phyloP scores from a whole-genome alignment of 176 grass and related monocot genomes.

The Triticum turgidum region DNA sequence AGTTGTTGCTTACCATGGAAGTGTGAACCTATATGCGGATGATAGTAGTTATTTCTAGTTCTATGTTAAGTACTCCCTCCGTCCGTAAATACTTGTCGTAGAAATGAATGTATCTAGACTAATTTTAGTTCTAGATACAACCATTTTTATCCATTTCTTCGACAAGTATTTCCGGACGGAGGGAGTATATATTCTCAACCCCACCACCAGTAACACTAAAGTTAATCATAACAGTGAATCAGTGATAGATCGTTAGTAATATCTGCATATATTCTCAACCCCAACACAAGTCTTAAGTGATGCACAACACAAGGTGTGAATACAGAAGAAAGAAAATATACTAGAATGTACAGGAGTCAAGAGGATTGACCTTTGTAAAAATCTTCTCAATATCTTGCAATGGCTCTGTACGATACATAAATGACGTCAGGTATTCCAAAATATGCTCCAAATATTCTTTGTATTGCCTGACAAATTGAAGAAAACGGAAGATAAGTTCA shows the following conservation, averaged over 20 bases:
- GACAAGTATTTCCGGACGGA: no score
- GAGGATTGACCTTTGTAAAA: constrained; percentile 64
- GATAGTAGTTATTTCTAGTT: background rate
- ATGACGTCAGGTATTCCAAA: constrained; percentile 79
- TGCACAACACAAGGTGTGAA: background rate
- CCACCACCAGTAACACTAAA: background rate
- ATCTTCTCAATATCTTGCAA: constrained; percentile 80
- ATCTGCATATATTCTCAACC: no score
- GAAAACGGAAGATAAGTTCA: background rate
- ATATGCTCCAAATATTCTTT: constrained; percentile 83
- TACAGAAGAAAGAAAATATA: background rate
- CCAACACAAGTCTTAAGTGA: background rate
- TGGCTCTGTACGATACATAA: constrained; percentile 73
- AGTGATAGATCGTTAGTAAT: background rate
- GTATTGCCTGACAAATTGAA: constrained; percentile 58
- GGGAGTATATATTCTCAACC: background rate
- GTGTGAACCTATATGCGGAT: background rate
- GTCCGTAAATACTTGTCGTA: no score
- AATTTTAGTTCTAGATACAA: no score
- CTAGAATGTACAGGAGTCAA: background rate
- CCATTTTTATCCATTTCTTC: no score
- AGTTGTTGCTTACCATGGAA: background rate
- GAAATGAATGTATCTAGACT: no score
- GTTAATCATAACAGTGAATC: background rate
- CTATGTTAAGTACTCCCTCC: background rate